Evolutionary conservation across 495 filamentous ascomycete species (phyloP).

Genomic region (Hyphodiscus hymeniophilus): DNA sequence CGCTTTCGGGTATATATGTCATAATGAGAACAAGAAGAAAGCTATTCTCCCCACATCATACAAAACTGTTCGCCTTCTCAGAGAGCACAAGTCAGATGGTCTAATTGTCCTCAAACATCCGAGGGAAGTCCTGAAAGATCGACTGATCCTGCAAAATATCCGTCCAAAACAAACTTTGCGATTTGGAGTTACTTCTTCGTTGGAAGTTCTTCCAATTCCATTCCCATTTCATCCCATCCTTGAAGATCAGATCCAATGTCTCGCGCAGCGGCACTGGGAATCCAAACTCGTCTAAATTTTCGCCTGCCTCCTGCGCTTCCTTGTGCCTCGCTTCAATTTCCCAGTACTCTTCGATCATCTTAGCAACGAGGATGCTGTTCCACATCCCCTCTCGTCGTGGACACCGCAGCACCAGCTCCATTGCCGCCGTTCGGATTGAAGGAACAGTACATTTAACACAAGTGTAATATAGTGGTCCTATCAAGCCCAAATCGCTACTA

Average conservation of each 20-base stretch:
- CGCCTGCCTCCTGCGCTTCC: slow-evolving; percentile 1
- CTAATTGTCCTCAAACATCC: no score
- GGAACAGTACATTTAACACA: slow-evolving; percentile 34
- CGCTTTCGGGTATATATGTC: no score
- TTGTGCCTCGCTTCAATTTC: slow-evolving; percentile 4
- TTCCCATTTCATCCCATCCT: slow-evolving; percentile 17
- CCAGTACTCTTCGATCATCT: slow-evolving; percentile 5
- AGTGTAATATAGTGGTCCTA: slow-evolving; percentile 27
- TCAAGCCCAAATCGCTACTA: slow-evolving; percentile 24
- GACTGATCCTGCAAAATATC: no score
- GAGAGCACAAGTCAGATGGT: no score
- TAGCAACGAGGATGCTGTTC: slow-evolving; percentile 17
- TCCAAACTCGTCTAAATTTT: neutral
- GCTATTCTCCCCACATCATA: no score
- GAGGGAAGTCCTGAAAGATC: no score
- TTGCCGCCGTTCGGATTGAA: slow-evolving; percentile 30
- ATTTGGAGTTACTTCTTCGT: no score
- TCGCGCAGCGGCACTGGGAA: slow-evolving; percentile 1
- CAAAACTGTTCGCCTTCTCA: no score
- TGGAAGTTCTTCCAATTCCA: slow-evolving; percentile 12
- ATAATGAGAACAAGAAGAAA: no score
- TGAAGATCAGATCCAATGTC: slow-evolving; percentile 9
- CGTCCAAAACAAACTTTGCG: no score
- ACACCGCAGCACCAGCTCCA: slow-evolving; percentile 25
- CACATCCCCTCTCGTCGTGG: slow-evolving; percentile 38